Evolutionary conservation across 2,329 filamentous ascomycete species (phyloP), one percentile per base, ranked within the genome.

Genomic region (Aureobasidium sp.): DNA sequence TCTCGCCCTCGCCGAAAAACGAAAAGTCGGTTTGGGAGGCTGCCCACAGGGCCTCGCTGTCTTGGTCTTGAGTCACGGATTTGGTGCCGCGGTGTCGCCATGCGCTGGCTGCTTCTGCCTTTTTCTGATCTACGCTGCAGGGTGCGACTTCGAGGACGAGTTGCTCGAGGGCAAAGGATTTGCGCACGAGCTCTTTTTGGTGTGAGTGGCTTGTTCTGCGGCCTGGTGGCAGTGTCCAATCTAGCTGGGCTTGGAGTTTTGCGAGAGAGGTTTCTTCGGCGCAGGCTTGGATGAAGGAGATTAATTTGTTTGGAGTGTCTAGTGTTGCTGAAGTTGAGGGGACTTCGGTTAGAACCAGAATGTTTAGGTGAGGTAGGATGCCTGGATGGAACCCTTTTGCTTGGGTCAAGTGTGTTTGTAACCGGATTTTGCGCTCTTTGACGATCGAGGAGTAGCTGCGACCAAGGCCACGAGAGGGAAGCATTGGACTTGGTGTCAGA

Each of bases 21-120:
- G 81, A 83, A 65, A 86, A 87, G 67, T 87, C 84, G 57, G 81
- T 76, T 62, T 78, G 75, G 3, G 83, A 82, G 9, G 83, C 83
- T 55, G 79, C 76, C 84, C 83, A 86, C 12, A 86, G 76, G 4
- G 79, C 78, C 68, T 86, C 84, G 5, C 79, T 81, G 67, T 87
- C 84, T 9, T 75, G 72, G 65, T 86, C 84, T 51, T 84, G 82
- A 0, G 83, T 86, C 34, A 81, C 80, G 7, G 83, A 85, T 64
- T 79, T 81, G 7, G 76, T 78, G 9, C 73, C 73, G 48, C 75
- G 76, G 20, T 73, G 70, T 42, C 77, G 75, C 70, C 78, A 79
- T 34, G 78, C 77, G 20, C 74, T 78, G 2, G 77, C 74, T 39
- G 74, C 71, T 51, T 39, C 44, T 17, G 75, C 70, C 77, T 79